Evolutionary conservation across 1,284 basidiomycete genomes (phyloP).

Genomic region (Pascua sp.): DNA sequence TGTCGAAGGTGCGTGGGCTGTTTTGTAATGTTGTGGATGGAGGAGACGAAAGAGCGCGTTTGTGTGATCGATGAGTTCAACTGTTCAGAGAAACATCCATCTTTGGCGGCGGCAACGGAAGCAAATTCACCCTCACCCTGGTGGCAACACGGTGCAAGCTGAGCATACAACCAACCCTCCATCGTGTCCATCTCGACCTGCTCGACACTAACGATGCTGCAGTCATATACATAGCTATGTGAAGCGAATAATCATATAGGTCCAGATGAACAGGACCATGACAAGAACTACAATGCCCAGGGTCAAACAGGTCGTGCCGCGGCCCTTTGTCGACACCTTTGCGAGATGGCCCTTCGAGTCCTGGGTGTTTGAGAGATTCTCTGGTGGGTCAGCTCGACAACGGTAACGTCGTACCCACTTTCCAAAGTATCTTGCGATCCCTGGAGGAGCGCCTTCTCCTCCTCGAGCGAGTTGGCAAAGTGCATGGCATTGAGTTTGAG

Average conservation of each 20-base stretch:
- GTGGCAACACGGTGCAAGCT: too few species aligned
- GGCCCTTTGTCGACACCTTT: slow-evolving; percentile 40
- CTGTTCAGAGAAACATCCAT: too few species aligned
- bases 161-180: too few species aligned
- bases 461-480: slow-evolving; percentile 47
- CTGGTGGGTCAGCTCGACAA: slow-evolving; percentile 17
- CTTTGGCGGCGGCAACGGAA: neutral
- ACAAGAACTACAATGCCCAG: slow-evolving; percentile 43
- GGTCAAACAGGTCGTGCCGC: slow-evolving; percentile 49
- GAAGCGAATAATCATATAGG: slow-evolving; percentile 50
- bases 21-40: too few species aligned
- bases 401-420: slow-evolving; percentile 25
- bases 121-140: neutral
- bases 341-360: slow-evolving; percentile 43
- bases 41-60: too few species aligned
- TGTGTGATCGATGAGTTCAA: too few species aligned
- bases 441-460: slow-evolving; percentile 47
- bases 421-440: slow-evolving; percentile 43
- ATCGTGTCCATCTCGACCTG: too few species aligned
- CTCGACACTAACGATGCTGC: too few species aligned
- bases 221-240: slow-evolving; percentile 22
- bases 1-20: too few species aligned
- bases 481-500: slow-evolving; percentile 49
- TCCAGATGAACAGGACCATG: slow-evolving; percentile 48
- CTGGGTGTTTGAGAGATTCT: slow-evolving; percentile 41